These are phyloP conservation scores for Lizonia empirigonia DNA, from an alignment of 2,329 filamentous ascomycete genomes.

Conservation along the genomic window DNA sequence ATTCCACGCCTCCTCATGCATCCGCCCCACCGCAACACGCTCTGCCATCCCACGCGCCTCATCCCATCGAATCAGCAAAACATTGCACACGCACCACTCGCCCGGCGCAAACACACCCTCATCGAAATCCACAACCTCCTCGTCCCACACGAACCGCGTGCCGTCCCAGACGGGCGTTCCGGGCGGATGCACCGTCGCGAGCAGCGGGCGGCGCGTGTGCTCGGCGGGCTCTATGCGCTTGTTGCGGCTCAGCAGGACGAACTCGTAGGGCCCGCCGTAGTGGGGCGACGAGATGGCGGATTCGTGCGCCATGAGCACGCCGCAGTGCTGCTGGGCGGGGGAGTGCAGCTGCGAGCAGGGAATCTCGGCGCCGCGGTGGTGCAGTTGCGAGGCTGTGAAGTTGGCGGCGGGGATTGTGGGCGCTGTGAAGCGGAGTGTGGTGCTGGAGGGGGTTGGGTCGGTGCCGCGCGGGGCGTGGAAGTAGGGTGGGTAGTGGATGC, in stretches of 20 bases:
- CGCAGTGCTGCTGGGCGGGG: conserved; percentile 29
- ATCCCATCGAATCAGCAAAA: conserved; percentile 41
- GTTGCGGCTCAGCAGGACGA: conserved; percentile 38
- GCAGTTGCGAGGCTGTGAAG: conserved; percentile 35
- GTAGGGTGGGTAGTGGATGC: conserved; percentile 35
- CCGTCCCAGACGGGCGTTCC: conserved; percentile 43
- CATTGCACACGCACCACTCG: conserved; percentile 43
- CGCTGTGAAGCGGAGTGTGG: conserved; percentile 36
- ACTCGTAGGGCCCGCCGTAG: conserved; percentile 33
- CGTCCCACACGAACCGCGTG: conserved; percentile 35
- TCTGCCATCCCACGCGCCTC: conserved; percentile 27
- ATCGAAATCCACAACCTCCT: conserved; percentile 36
- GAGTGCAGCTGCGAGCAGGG: conserved; percentile 36
- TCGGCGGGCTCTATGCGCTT: conserved; percentile 26
- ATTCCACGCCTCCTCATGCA: conserved; percentile 42
- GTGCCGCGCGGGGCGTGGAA: conserved; percentile 32
- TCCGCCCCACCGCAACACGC: conserved; percentile 39
- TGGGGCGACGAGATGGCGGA: conserved; percentile 25
- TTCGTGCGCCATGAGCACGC: conserved; percentile 42
- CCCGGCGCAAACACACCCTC: conserved; percentile 27
- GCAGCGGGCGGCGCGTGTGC: conserved; percentile 17
- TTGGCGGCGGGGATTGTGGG: conserved; percentile 32
- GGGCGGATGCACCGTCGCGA: conserved; percentile 35
- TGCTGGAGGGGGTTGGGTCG: conserved; percentile 23
- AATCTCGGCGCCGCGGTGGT: conserved; percentile 27